phyloP scores from a whole-genome alignment of 371 early-diverging fungal genomes.

The Syncephalastrum racemosum region DNA sequence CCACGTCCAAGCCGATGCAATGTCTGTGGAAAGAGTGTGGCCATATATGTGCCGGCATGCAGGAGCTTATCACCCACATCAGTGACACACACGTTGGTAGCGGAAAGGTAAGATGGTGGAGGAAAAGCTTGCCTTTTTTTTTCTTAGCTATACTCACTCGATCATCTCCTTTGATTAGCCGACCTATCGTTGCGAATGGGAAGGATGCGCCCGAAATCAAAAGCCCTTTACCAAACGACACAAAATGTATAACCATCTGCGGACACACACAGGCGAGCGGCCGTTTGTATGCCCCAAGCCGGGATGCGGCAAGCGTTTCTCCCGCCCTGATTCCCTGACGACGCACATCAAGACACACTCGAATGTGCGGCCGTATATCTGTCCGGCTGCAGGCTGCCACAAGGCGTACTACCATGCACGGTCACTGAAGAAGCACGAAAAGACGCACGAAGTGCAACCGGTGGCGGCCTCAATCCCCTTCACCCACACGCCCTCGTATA shows the following conservation, averaged over 20 bases:
- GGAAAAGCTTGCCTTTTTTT: background rate
- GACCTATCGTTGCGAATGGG: conserved; percentile 82
- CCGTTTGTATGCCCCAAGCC: conserved; percentile 54
- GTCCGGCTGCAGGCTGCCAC: conserved; percentile 59
- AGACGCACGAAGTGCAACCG: conserved; percentile 47
- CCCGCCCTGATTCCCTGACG: conserved; percentile 85
- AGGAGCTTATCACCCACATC: conserved; percentile 55
- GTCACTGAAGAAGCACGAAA: conserved; percentile 77
- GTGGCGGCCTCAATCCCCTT: conserved; percentile 4
- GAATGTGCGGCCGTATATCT: conserved; percentile 71
- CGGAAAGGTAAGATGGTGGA: conserved; percentile 17
- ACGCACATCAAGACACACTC: conserved; percentile 90
- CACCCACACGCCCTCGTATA: background rate
- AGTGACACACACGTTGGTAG: conserved; percentile 59
- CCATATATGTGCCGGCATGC: conserved; percentile 37
- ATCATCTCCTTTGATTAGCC: conserved; percentile 25
- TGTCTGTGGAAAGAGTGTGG: conserved; percentile 63
- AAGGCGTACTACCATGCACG: conserved; percentile 83
- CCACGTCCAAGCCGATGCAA: conserved; percentile 19
- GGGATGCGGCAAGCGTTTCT: conserved; percentile 81
- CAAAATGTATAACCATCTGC: conserved; percentile 86
- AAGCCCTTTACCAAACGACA: conserved; percentile 89
- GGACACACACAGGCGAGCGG: conserved; percentile 87
- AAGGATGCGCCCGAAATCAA: conserved; percentile 70
- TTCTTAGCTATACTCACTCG: too few relatives aligned